Evolutionary conservation across 169 alveolate species (phyloP).

Genomic region (Amoebophrya sp.): DNA sequence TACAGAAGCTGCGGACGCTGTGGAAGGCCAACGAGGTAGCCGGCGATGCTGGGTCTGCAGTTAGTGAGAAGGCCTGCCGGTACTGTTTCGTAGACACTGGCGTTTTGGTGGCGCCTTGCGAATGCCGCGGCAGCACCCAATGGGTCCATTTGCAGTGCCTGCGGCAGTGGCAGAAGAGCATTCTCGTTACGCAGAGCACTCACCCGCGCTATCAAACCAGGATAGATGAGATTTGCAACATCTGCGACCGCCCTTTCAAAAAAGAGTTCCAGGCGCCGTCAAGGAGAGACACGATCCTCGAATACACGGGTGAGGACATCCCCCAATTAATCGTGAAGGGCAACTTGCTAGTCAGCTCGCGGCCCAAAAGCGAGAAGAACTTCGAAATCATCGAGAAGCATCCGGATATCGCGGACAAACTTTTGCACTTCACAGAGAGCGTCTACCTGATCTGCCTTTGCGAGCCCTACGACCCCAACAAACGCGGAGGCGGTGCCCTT

Average conservation of each 20-base stretch:
- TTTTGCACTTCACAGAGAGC: constrained; percentile 39
- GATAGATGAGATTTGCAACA: constrained; percentile 39
- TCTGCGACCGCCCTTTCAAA: constrained; percentile 44
- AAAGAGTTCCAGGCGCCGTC: constrained; percentile 37
- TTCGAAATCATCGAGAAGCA: constrained; percentile 40
- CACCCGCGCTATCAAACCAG: constrained; percentile 43
- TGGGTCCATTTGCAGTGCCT: constrained; percentile 42
- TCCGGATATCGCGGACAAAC: constrained; percentile 10
- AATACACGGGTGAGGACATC: constrained; percentile 43
- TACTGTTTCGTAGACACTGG: constrained; percentile 44
- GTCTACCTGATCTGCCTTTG: constrained; percentile 40
- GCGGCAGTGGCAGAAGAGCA: constrained; percentile 47
- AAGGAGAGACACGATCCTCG: constrained; percentile 37
- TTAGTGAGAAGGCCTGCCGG: constrained; percentile 31
- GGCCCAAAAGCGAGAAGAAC: constrained; percentile 45
- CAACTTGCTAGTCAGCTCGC: constrained; percentile 33
- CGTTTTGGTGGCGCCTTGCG: constrained; percentile 38
- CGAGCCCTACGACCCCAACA: constrained; percentile 44
- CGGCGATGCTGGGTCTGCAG: not conserved
- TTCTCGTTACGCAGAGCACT: constrained; percentile 39
- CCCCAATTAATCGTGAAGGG: constrained; percentile 40
- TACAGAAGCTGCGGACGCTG: not conserved
- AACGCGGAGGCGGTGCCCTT: constrained; percentile 41
- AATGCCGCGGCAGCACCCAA: constrained; percentile 43
- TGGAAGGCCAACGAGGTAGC: not conserved